These are phyloP conservation scores for Mrakia frigida DNA, from an alignment of 768 basidiomycete genomes.

Conservation along the genomic window DNA sequence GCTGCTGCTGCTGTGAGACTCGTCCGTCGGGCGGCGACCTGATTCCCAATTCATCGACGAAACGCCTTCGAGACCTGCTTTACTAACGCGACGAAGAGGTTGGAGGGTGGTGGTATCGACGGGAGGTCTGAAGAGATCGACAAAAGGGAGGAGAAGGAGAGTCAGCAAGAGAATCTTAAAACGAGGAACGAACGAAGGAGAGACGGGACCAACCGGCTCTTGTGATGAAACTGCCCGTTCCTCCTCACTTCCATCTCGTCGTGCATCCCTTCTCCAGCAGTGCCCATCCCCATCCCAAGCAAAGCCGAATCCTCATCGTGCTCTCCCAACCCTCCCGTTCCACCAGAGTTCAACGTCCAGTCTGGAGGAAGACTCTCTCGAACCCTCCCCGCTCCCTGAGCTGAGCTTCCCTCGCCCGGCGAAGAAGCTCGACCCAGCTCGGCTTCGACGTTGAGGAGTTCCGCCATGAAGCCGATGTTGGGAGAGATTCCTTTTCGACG, in stretches of 20 bases:
- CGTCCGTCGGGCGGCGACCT: neutral
- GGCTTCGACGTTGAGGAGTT: slow-evolving; percentile 42
- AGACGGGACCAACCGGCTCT: slow-evolving; percentile 51
- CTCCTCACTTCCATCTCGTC: slow-evolving; percentile 83
- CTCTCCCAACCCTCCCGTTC: slow-evolving; percentile 45
- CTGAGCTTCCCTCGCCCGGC: slow-evolving; percentile 1
- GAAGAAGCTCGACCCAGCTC: slow-evolving; percentile 21
- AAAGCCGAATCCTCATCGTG: neutral
- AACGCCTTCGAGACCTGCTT: slow-evolving; percentile 70
- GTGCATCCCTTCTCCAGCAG: slow-evolving; percentile 50
- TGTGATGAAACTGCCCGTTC: slow-evolving; percentile 79
- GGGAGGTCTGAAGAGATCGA: slow-evolving; percentile 55
- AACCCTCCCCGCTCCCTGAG: slow-evolving; percentile 7
- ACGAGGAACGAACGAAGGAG: neutral
- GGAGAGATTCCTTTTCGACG: slow-evolving; percentile 91
- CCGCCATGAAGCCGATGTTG: slow-evolving; percentile 95
- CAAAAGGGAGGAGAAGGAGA: neutral
- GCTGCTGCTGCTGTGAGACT: too few species aligned
- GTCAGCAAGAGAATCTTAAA: neutral
- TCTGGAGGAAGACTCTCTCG: neutral
- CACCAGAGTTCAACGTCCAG: slow-evolving; percentile 26
- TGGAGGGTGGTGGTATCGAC: slow-evolving; percentile 83
- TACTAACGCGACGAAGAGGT: slow-evolving; percentile 82
- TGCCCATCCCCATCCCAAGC: slow-evolving; percentile 6
- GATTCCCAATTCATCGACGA: slow-evolving; percentile 8